These are phyloP conservation scores for Aspergillus felis DNA, from an alignment of 2,329 filamentous ascomycete genomes.

Conservation along the genomic window DNA sequence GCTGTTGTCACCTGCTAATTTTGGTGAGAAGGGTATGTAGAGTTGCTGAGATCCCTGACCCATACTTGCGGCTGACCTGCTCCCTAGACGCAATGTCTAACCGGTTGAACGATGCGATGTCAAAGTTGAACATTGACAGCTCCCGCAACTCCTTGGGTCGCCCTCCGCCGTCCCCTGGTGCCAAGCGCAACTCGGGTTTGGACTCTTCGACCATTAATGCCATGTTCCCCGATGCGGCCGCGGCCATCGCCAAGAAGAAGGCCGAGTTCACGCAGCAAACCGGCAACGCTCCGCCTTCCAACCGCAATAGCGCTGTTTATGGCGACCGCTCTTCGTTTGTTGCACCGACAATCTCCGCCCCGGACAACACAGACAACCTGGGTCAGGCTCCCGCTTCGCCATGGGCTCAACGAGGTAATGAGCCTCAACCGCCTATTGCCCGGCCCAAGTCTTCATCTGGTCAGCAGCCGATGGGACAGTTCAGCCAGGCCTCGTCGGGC, in stretches of 20 bases:
- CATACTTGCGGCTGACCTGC: constrained; percentile 11
- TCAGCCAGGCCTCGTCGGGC: constrained; percentile 74
- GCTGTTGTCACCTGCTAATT: constrained; percentile 88
- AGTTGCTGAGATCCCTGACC: background rate
- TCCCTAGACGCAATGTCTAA: constrained; percentile 88
- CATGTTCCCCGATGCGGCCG: constrained; percentile 98
- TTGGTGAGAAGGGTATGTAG: constrained; percentile 78
- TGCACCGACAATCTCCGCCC: constrained; percentile 69
- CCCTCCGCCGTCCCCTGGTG: constrained; percentile 69
- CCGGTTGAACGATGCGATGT: constrained; percentile 93
- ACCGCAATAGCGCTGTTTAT: constrained; percentile 81
- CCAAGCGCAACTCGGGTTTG: constrained; percentile 91
- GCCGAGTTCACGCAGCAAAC: constrained; percentile 96
- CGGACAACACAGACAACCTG: constrained; percentile 58
- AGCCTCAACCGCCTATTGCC: constrained; percentile 51
- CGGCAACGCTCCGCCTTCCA: constrained; percentile 82
- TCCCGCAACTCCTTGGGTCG: constrained; percentile 82
- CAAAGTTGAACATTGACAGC: constrained; percentile 82
- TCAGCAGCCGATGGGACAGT: constrained; percentile 85
- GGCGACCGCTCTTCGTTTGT: constrained; percentile 72
- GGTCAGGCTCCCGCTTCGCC: constrained; percentile 70
- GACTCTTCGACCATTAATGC: constrained; percentile 92
- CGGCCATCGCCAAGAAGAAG: constrained; percentile 97
- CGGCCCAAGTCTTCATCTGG: constrained; percentile 76
- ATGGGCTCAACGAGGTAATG: constrained; percentile 62